Base-by-base conservation (phyloP, 805 yeast species). In the Wickerhamomyces rabaulensis region DNA sequence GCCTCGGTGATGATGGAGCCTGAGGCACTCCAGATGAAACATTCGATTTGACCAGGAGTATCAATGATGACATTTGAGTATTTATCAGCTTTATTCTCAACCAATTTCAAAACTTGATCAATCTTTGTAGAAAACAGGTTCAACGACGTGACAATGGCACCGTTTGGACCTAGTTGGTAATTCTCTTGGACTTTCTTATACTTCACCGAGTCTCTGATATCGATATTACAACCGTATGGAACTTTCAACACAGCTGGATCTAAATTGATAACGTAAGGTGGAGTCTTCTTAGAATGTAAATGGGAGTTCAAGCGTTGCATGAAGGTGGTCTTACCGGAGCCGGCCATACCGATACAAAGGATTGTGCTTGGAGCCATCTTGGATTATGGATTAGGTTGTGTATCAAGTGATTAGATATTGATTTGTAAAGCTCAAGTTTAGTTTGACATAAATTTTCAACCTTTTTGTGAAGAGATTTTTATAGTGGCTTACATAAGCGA, bases 1-100 rank as follows among this genome's bases (percentile, higher is more conserved):
- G 97, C 90, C 63, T 94, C 99, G 1, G 98, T 92, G 49, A 94
- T 86, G 52, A 94, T 94, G 20, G 97, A 79, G 12, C 99, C 99
- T 20, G 96, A 87, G 0, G 99, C 99, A 40, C 95, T 84, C 99
- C 99, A 94, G 39, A 94, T 90, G 64, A 94, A 94, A 69, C 97
- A 91, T 67, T 94, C 99, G 52, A 94, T 94, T 67, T 94, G 99
- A 12, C 99, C 99, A 0, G 99, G 99, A 1, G 99, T 94, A 67
- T 94, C 99, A 43, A 92, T 79, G 33, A 94, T 83, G 53, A 91
- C 87, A 63, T 90, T 84, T 19, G 79, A 66, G 53, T 74, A 74
- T 45, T 69, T 64, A 15, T 71, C 71, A 3, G 68, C 60, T 55
- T 92, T 79, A 61, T 90, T 89, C 59, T 90, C 96, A 19, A 92